Percentiles rank a stretch among this genome's conserved stretches.
Conservation (phyloP, 768 basidiomycete species). For the Dioszegia aurantiaca region DNA sequence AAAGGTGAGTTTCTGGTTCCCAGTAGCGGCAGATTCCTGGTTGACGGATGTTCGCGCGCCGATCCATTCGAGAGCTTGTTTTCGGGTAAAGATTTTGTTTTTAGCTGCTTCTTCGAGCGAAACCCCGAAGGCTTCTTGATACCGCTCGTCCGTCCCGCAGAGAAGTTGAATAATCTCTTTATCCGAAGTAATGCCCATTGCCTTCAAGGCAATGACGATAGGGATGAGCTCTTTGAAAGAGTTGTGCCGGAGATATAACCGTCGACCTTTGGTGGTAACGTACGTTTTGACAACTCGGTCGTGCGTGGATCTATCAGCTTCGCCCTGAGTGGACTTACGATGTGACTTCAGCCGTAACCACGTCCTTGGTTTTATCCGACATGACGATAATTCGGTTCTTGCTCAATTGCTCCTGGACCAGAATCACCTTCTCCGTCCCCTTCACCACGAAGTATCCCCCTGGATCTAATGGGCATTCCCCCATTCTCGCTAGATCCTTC, state of each 20-base stretch:
- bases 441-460: constrained; percentile 99
- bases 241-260: constrained; percentile 95
- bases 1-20: constrained; percentile 54
- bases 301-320: constrained; percentile 60
- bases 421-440: constrained; percentile 97
- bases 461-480: constrained; percentile 94
- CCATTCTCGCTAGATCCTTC: constrained; percentile 84
- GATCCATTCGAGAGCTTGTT: constrained; percentile 92
- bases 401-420: constrained; percentile 97
- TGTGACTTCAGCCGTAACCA: constrained; percentile 92
- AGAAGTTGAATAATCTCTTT: constrained; percentile 94
- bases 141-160: constrained; percentile 84
- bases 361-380: constrained; percentile 80
- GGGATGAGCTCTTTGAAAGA: constrained; percentile 96
- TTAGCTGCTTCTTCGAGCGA: constrained; percentile 93
- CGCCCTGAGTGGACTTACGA: constrained; percentile 64
- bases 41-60: constrained; percentile 80
- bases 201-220: constrained; percentile 92
- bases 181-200: constrained; percentile 92
- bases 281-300: constrained; percentile 91
- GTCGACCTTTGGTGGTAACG: constrained; percentile 88
- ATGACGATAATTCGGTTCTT: constrained; percentile 99
- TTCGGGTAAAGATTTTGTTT: constrained; percentile 71
- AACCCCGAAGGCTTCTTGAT: constrained; percentile 79
- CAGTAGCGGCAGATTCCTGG: constrained; percentile 57